Evolutionary conservation across 495 filamentous ascomycete genomes (phyloP).

Genomic region (Aspergillus mulundensis): DNA sequence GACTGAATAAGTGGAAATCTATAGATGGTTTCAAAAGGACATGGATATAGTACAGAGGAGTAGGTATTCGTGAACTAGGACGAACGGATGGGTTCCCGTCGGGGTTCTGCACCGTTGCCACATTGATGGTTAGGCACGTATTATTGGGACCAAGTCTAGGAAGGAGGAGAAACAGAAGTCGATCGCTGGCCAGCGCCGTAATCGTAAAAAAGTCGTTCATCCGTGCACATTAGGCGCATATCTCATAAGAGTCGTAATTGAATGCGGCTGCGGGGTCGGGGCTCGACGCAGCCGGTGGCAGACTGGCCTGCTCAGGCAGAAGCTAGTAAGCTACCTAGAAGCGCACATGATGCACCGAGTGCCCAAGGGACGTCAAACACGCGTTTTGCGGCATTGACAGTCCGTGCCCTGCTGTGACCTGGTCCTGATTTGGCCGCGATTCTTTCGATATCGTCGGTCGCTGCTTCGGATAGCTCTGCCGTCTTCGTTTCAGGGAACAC

Average conservation of each 20-base stretch:
- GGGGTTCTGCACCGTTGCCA: background rate
- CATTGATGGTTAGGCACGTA: background rate
- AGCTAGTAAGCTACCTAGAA: conserved; percentile 12
- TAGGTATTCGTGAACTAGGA: background rate
- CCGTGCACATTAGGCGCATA: conserved; percentile 2
- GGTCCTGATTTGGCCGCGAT: background rate
- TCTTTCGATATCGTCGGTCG: conserved; percentile 38
- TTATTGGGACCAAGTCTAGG: background rate
- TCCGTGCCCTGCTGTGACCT: conserved; percentile 16
- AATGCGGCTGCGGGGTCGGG: background rate
- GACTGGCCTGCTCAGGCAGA: background rate
- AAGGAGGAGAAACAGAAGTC: background rate
- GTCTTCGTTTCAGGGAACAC: background rate
- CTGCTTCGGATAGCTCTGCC: conserved; percentile 70
- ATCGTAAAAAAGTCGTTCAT: conserved; percentile 6
- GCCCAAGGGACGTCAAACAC: conserved; percentile 3
- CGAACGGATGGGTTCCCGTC: background rate
- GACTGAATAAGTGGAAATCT: conserved; percentile 4
- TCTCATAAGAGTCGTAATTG: conserved; percentile 8
- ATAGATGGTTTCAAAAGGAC: background rate
- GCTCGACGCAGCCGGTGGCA: background rate
- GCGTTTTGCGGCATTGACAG: conserved; percentile 13
- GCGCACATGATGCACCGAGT: conserved; percentile 18
- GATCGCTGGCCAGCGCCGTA: conserved; percentile 1
- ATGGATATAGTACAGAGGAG: conserved; percentile 7